Evolutionary conservation across 768 basidiomycete species (phyloP).

Genomic region (Coprinellus micaceus): DNA sequence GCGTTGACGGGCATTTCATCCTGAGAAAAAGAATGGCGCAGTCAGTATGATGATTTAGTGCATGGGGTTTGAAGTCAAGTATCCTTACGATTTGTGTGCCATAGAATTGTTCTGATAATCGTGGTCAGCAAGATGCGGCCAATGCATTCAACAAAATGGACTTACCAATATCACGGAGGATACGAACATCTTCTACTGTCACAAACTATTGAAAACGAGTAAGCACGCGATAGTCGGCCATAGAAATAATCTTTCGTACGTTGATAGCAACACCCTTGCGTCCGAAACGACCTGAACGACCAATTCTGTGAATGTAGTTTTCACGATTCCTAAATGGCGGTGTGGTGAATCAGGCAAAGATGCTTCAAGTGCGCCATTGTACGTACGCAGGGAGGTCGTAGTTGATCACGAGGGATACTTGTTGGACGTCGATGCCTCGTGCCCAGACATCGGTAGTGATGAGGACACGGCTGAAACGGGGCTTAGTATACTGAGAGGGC

Average conservation of each 20-base stretch:
- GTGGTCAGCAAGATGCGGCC: conserved; percentile 2
- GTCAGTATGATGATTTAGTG: no score
- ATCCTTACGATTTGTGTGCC: conserved; percentile 84
- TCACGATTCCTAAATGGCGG: conserved; percentile 71
- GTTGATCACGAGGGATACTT: conserved; percentile 96
- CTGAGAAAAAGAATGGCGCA: conserved; percentile 36
- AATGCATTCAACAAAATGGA: conserved; percentile 9
- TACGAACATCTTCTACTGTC: conserved; percentile 93
- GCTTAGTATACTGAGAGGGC: no score
- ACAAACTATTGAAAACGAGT: conserved; percentile 58
- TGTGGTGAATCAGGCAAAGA: no score
- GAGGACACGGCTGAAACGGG: conserved; percentile 68
- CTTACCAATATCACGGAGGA: conserved; percentile 93
- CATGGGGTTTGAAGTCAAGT: conserved; percentile 3
- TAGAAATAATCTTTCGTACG: conserved; percentile 43
- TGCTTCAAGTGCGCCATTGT: no score
- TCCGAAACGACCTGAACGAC: conserved; percentile 97
- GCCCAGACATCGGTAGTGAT: conserved; percentile 98
- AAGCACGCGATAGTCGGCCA: conserved; percentile 6
- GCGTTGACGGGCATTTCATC: conserved; percentile 99
- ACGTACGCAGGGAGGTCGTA: conserved; percentile 91
- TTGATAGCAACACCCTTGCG: conserved; percentile 99
- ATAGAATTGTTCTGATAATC: conserved; percentile 83
- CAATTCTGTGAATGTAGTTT: conserved; percentile 99
- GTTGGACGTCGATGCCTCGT: conserved; percentile 96